Conservation (phyloP, 2,329 filamentous ascomycete genomes). For the Arthrobotrys megalospora region DNA sequence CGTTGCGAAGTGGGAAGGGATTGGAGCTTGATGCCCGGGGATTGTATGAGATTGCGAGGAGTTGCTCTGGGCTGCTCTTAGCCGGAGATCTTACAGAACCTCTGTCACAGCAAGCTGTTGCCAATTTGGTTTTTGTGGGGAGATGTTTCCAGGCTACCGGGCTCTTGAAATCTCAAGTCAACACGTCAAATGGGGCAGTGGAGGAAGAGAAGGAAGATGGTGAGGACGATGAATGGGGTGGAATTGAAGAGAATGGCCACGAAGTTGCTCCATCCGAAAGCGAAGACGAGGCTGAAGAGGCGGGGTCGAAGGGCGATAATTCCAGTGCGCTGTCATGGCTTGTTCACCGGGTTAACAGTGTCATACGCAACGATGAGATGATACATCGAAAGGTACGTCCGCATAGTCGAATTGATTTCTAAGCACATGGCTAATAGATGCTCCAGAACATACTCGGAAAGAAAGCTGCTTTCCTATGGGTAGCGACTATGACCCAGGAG, state of each 20-base stretch:
- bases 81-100: conserved; percentile 78
- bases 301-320: conserved; percentile 67
- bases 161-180: conserved; percentile 67
- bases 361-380: conserved; percentile 79
- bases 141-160: conserved; percentile 75
- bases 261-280: conserved; percentile 70
- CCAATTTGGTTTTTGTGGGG: conserved; percentile 86
- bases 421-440: not conserved
- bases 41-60: conserved; percentile 74
- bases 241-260: conserved; percentile 67
- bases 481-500: conserved; percentile 65
- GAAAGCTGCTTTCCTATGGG: conserved; percentile 63
- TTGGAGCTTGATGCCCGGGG: conserved; percentile 77
- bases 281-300: conserved; percentile 68
- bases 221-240: conserved; percentile 67
- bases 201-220: conserved; percentile 67
- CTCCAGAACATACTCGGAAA: conserved; percentile 63
- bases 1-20: conserved; percentile 79
- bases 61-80: conserved; percentile 74
- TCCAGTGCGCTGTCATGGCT: conserved; percentile 79
- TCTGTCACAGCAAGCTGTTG: conserved; percentile 82
- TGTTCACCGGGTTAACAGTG: conserved; percentile 81
- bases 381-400: conserved; percentile 63
- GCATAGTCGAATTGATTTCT: not conserved
- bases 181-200: not conserved